A percentile compares a stretch with the other conserved stretches of the same genome.
Evolutionary conservation across 805 yeast genomes (phyloP).

Genomic region (Candida piceae): DNA sequence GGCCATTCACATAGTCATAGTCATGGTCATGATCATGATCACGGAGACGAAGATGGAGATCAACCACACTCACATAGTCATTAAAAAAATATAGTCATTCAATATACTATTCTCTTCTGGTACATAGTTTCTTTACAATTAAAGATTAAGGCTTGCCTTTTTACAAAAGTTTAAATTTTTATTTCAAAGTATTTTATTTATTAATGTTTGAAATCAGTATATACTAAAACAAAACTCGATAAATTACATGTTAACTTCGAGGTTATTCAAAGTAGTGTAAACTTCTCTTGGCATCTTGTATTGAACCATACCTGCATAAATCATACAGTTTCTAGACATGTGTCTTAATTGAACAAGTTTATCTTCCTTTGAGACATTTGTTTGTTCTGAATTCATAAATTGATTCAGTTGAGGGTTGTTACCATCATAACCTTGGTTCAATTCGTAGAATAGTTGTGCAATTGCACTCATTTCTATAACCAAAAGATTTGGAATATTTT

Average conservation of each 20-base stretch:
- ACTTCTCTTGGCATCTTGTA: conserved; percentile 88
- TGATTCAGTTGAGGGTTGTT: conserved; percentile 5
- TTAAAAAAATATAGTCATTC: no score
- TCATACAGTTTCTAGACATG: conserved; percentile 82
- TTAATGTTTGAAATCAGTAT: no score
- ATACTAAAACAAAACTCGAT: no score
- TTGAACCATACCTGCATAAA: conserved; percentile 92
- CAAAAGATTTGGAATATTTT: conserved; percentile 74
- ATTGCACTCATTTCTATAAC: conserved; percentile 78
- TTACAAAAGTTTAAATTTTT: no score
- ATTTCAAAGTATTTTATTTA: no score
- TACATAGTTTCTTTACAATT: no score
- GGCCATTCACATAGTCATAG: conserved; percentile 3
- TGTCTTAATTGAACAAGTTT: conserved; percentile 51
- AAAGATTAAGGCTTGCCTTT: no score
- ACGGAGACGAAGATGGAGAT: no score
- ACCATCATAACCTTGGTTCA: conserved; percentile 33
- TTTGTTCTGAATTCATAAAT: conserved; percentile 21
- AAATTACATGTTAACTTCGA: conserved; percentile 40
- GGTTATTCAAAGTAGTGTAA: conserved; percentile 60
- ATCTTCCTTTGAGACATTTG: conserved; percentile 42
- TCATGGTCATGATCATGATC: conserved; percentile 1
- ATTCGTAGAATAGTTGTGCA: conserved; percentile 48
- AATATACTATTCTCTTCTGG: no score
- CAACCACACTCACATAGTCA: no score